phyloP scores from a whole-genome alignment of 129 eudicot genomes.

The Artemisia tridentata region DNA sequence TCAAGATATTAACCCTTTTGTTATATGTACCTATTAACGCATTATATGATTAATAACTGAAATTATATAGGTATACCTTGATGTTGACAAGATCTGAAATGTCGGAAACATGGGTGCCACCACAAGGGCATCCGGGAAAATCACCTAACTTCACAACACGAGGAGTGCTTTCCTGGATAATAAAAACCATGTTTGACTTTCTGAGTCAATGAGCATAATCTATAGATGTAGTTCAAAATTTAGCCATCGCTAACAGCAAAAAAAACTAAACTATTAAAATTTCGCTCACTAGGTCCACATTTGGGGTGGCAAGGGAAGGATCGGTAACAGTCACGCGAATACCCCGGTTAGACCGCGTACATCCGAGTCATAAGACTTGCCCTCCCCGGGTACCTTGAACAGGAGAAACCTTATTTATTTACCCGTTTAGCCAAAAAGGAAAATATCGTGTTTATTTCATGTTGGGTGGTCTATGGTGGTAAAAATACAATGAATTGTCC shows the following conservation, averaged over 20 bases:
- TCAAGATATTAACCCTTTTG: no score
- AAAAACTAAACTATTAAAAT: no score
- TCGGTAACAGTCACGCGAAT: no score
- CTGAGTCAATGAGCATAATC: conserved; percentile 12
- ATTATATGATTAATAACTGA: no score
- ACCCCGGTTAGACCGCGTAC: no score
- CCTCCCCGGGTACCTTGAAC: neutral
- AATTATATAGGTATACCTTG: conserved; percentile 41
- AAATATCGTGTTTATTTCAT: conserved; percentile 2
- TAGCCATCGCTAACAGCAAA: neutral
- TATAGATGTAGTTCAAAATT: neutral
- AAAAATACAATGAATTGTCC: neutral
- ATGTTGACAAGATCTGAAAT: conserved; percentile 59
- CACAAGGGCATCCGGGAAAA: conserved; percentile 90
- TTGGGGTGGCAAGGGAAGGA: no score
- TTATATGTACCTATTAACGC: neutral
- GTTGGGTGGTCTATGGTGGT: conserved; percentile 2
- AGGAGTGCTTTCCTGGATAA: conserved; percentile 76
- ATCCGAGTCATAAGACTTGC: no score
- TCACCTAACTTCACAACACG: conserved; percentile 76
- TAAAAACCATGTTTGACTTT: conserved; percentile 9
- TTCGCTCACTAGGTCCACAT: no score
- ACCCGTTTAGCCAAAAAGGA: neutral
- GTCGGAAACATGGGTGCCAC: conserved; percentile 90
- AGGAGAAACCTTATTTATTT: neutral